These are phyloP conservation scores for Thozetella sp. DNA, from an alignment of 495 filamentous ascomycete genomes.

Conservation along the genomic window DNA sequence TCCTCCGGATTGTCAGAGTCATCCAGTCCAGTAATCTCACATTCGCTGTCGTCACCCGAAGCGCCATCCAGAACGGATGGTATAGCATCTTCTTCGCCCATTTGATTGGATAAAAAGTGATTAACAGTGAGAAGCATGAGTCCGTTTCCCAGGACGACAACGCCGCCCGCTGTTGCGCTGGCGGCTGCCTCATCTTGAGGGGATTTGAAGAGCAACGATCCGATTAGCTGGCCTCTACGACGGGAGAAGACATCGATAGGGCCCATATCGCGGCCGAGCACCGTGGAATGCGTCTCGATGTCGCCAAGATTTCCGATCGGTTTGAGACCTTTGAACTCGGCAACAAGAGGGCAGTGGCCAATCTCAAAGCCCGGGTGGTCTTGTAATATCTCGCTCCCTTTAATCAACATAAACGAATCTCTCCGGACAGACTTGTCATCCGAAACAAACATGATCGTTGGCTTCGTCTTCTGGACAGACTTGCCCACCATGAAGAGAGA, in stretches of 20 bases:
- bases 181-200: too few species aligned
- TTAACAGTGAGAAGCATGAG: not conserved
- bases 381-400: slow-evolving; percentile 9
- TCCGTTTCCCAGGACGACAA: not conserved
- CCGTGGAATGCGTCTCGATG: too few species aligned
- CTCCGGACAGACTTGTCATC: not conserved
- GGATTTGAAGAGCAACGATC: too few species aligned
- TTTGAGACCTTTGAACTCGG: slow-evolving; percentile 10
- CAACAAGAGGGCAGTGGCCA: slow-evolving; percentile 3
- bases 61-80: too few species aligned
- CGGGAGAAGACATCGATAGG: too few species aligned
- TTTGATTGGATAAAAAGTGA: not conserved
- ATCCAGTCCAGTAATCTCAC: slow-evolving; percentile 7
- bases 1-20: slow-evolving; percentile 9
- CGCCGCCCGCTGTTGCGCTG: slow-evolving; percentile 3
- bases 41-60: not conserved
- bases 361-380: slow-evolving; percentile 10
- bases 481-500: slow-evolving; percentile 15
- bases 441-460: slow-evolving; percentile 12
- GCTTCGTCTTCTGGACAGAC: slow-evolving; percentile 6
- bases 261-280: too few species aligned
- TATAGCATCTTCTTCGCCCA: too few species aligned
- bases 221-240: too few species aligned
- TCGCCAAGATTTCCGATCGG: too few species aligned
- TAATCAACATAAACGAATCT: slow-evolving; percentile 9